Evolutionary conservation across 2,329 filamentous ascomycete species (phyloP), one percentile per base, ranked within the genome.

Genomic region (Fusarium temperatum): DNA sequence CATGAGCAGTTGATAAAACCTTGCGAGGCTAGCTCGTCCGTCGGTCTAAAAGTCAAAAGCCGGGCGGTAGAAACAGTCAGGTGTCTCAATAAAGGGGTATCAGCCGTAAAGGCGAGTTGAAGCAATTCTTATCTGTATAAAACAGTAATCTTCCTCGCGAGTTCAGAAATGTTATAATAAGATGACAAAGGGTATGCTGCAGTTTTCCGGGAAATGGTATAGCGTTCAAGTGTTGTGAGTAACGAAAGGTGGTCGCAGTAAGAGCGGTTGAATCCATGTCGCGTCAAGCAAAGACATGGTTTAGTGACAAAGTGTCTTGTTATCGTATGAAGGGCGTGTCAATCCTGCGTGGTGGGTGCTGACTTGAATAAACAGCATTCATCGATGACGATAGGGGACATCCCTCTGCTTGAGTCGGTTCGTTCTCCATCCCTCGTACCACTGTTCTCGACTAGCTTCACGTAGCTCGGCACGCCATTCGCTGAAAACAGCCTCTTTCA

Each of bases 381-480:
- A 84, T 78, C 81, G 77, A 54, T 79, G 80, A 66, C 80, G 81
- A 72, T 80, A 79, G 24, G 81, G 78, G n/a, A 83, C 78, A 66
- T 88, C 84, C 63, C 86, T 85, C 72, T 86, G 84, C 83, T 91
- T 91, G 74, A 92, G 87, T 63, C 89, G 86, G 83, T 86, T 91
- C 14, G 90, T 98, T 83, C 96, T 91, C 96, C 96, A 98, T 78
- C 93, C 92, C 83, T 98, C 96, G 78, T 98, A 98, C 94, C 95
- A 98, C 77, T 95, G 89, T 80, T 97, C 95, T 63, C 94, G 90
- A 82, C 94, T 97, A 59, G 94, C 93, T 82, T 98, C 94, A 69
- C 96, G 92, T 68, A 99, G 87, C 81, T 99, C 96, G 48, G 89
- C 89, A 57, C 96, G 92, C 96, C 96, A 99, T 80, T 98, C 96